phyloP scores from a whole-genome alignment of 2,329 filamentous ascomycete species.

The Paradendryphiella salina region DNA sequence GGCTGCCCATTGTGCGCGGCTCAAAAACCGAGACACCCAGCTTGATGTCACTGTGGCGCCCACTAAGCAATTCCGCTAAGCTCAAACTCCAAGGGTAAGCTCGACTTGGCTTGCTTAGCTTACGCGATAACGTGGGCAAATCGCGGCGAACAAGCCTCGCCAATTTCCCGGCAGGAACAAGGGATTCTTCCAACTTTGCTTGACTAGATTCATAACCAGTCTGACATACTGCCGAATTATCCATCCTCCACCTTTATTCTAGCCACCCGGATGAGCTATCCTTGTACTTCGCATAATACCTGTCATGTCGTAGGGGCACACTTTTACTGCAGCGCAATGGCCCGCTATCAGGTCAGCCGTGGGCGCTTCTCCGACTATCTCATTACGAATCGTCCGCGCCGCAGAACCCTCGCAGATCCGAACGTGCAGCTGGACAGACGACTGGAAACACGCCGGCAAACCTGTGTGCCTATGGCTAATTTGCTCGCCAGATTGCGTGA shows the following conservation, averaged over 20 bases:
- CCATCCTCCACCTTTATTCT: not conserved
- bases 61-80: slow-evolving; percentile 11
- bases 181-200: slow-evolving; percentile 1
- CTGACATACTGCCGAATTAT: not conserved
- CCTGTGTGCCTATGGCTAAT: not conserved
- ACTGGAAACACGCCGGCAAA: not conserved
- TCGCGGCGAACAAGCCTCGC: slow-evolving; percentile 9
- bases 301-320: not conserved
- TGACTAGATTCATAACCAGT: not conserved
- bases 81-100: slow-evolving; percentile 9
- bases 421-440: not conserved
- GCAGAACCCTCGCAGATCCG: not conserved
- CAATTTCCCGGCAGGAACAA: not conserved
- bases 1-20: not conserved
- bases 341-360: not conserved
- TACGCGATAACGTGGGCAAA: slow-evolving; percentile 6
- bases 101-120: slow-evolving; percentile 16
- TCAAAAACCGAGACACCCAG: not conserved
- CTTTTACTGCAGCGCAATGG: not conserved
- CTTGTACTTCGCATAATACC: not conserved
- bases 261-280: not conserved
- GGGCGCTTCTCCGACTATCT: not conserved
- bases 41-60: slow-evolving; percentile 14
- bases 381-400: not conserved
- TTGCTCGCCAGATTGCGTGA: slow-evolving; percentile 8